phyloP scores from a whole-genome alignment of 2,329 filamentous ascomycete genomes.

The Colletotrichum sp. region DNA sequence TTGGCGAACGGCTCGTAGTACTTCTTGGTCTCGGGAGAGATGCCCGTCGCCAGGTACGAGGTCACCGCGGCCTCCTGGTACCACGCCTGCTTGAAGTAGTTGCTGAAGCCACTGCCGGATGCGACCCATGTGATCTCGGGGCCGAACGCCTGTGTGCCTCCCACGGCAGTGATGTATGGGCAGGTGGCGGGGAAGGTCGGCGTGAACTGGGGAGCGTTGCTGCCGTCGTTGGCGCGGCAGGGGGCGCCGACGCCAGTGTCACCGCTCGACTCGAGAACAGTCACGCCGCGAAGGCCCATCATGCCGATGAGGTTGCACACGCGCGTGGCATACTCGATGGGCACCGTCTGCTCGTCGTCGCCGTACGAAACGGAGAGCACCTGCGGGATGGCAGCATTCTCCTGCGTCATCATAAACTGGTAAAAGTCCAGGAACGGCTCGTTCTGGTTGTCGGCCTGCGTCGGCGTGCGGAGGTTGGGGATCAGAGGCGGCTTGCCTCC shows the following conservation, averaged over 20 bases:
- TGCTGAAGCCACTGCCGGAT: conserved; percentile 57
- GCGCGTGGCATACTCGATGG: conserved; percentile 58
- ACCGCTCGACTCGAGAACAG: conserved; percentile 66
- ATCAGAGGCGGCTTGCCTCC: conserved; percentile 34
- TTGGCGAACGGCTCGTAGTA: conserved; percentile 56
- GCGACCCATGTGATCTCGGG: conserved; percentile 61
- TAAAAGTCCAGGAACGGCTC: conserved; percentile 74
- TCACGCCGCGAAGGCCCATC: conserved; percentile 67
- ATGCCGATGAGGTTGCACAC: conserved; percentile 68
- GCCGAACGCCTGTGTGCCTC: conserved; percentile 53
- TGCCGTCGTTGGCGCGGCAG: conserved; percentile 60
- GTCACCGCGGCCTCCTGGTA: conserved; percentile 52
- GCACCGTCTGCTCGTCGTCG: conserved; percentile 70
- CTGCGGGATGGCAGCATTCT: conserved; percentile 58
- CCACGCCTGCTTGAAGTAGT: conserved; percentile 46
- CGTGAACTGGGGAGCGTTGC: conserved; percentile 19
- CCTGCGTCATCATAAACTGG: conserved; percentile 58
- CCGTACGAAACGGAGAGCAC: conserved; percentile 71
- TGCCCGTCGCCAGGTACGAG: conserved; percentile 41
- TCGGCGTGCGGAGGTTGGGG: conserved; percentile 26
- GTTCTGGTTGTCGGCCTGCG: conserved; percentile 53
- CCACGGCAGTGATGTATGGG: conserved; percentile 63
- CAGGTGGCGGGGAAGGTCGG: conserved; percentile 36
- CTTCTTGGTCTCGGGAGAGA: conserved; percentile 40
- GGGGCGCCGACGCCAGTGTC: conserved; percentile 61